Percentiles rank a stretch among this genome's conserved stretches.
These are phyloP conservation scores for Vitis hybrid DNA, from an alignment of 177 flowering plant species.

Conservation along the genomic window DNA sequence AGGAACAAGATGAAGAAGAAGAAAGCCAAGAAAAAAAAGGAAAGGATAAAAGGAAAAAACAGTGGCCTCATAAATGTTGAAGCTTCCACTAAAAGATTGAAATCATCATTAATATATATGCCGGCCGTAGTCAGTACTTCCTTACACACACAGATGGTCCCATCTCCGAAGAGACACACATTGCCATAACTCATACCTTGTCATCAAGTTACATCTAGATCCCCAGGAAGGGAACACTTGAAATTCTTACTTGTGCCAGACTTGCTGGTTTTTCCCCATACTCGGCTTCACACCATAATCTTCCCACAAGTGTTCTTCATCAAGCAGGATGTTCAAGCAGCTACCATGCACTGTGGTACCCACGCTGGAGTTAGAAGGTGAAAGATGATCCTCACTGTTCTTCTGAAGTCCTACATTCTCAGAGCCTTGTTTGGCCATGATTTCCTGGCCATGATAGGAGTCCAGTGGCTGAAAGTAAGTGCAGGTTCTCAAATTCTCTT, in stretches of 20 bases:
- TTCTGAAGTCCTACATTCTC: constrained; percentile 15
- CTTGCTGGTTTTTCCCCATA: constrained; percentile 31
- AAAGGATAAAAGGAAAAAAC: too few species aligned
- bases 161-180: neutral
- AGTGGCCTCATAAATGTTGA: too few species aligned
- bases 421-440: constrained; percentile 13
- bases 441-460: constrained; percentile 10
- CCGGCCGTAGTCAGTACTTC: constrained; percentile 1
- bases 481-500: constrained; percentile 29
- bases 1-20: too few species aligned
- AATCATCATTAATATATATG: neutral
- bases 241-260: neutral
- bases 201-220: neutral
- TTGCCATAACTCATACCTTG: neutral
- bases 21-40: too few species aligned
- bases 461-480: constrained; percentile 25
- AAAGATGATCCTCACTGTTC: constrained; percentile 20
- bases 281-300: constrained; percentile 40
- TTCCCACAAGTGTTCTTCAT: constrained; percentile 50
- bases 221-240: neutral
- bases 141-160: neutral
- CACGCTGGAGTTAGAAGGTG: constrained; percentile 27
- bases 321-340: constrained; percentile 42
- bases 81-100: too few species aligned
- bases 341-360: constrained; percentile 22